These are phyloP conservation scores for Opeltia flavorubescens DNA, from an alignment of 495 filamentous ascomycete genomes.

Conservation along the genomic window DNA sequence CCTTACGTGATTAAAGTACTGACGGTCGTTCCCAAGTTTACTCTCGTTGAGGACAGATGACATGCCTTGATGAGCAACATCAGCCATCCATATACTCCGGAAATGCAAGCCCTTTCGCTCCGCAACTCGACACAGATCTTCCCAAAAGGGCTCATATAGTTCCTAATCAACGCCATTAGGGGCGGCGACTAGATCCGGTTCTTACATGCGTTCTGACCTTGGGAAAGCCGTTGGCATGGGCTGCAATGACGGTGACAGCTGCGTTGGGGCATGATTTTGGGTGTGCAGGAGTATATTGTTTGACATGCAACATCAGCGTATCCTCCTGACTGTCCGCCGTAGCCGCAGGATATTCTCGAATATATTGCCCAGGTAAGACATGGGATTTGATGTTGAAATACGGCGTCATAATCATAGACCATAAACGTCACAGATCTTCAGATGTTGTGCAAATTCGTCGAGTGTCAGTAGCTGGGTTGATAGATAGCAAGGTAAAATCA, in stretches of 20 bases:
- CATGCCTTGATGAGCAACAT: slow-evolving; percentile 63
- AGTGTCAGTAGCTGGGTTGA: no score
- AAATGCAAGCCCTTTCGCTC: slow-evolving; percentile 49
- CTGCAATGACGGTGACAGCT: slow-evolving; percentile 70
- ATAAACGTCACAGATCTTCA: not conserved
- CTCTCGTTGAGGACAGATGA: slow-evolving; percentile 63
- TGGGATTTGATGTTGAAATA: slow-evolving; percentile 47
- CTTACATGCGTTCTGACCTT: slow-evolving; percentile 37
- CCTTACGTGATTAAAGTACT: no score
- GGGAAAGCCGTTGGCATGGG: slow-evolving; percentile 82
- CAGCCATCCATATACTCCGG: slow-evolving; percentile 74
- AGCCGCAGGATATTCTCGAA: slow-evolving; percentile 55
- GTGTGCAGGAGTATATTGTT: slow-evolving; percentile 67
- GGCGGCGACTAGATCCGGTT: not conserved
- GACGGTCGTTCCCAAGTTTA: slow-evolving; percentile 66
- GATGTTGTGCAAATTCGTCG: no score
- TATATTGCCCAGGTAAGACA: slow-evolving; percentile 48
- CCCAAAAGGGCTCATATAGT: slow-evolving; percentile 81
- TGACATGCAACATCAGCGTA: slow-evolving; percentile 52
- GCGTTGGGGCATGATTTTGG: slow-evolving; percentile 49
- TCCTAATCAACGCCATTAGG: slow-evolving; percentile 32
- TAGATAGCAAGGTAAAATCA: no score
- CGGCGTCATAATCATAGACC: slow-evolving; percentile 9
- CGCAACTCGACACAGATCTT: slow-evolving; percentile 46
- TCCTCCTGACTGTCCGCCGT: slow-evolving; percentile 49